phyloP scores from a whole-genome alignment of 495 filamentous ascomycete species.

The Sphaerosporella brunnea region DNA sequence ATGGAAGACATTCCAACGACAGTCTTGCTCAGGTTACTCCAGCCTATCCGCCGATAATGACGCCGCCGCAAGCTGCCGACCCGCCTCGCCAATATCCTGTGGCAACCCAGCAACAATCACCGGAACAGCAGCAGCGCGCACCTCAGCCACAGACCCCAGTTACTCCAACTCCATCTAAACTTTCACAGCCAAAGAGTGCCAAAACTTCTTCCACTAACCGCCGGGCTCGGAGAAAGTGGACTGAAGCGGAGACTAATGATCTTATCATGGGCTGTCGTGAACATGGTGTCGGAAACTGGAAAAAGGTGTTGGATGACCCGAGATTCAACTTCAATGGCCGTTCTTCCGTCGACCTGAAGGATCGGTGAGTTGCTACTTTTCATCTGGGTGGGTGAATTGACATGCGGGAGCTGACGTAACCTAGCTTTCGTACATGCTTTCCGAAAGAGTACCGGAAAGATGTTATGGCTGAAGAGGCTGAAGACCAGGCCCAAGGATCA shows the following conservation, averaged over 20 bases:
- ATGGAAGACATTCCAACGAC: background rate
- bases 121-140: conserved; percentile 9
- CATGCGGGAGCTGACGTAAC: background rate
- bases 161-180: too few species aligned
- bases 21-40: background rate
- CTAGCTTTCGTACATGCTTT: conserved; percentile 25
- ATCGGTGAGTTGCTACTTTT: conserved; percentile 27
- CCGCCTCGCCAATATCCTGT: background rate
- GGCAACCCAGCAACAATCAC: conserved; percentile 14
- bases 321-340: conserved; percentile 46
- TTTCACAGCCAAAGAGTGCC: conserved; percentile 6
- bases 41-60: background rate
- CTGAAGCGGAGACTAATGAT: conserved; percentile 46
- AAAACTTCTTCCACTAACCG: conserved; percentile 11
- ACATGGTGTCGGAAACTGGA: conserved; percentile 56
- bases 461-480: background rate
- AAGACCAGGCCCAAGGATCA: background rate
- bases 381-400: too few species aligned
- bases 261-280: conserved; percentile 38
- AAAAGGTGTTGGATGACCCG: conserved; percentile 43
- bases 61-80: conserved; percentile 2
- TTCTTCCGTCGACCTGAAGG: conserved; percentile 53
- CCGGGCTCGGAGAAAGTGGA: conserved; percentile 36
- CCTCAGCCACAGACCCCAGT: background rate
- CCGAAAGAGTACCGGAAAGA: conserved; percentile 21